Conservation (phyloP, 2,329 filamentous ascomycete genomes). For the Tolypocladium album region DNA sequence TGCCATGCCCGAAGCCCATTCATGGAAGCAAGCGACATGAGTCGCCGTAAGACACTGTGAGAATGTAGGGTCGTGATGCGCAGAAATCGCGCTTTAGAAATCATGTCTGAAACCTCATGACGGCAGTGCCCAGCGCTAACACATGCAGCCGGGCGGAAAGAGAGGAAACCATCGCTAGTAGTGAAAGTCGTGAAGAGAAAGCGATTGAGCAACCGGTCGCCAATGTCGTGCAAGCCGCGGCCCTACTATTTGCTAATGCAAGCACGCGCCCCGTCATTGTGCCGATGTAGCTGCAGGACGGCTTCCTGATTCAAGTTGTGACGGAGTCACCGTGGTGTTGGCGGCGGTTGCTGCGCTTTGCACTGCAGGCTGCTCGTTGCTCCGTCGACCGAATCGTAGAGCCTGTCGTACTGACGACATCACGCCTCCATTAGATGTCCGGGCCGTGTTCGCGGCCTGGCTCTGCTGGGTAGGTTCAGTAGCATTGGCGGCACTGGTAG, state of each 20-base stretch:
- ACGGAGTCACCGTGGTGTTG: slow-evolving; percentile 25
- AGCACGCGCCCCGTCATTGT: neutral
- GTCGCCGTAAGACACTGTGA: neutral
- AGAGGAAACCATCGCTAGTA: slow-evolving; percentile 19
- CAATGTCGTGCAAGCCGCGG: neutral
- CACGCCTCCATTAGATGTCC: slow-evolving; percentile 10
- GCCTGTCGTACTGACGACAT: slow-evolving; percentile 21
- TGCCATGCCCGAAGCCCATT: neutral
- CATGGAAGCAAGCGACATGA: neutral
- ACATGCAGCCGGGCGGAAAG: slow-evolving; percentile 9
- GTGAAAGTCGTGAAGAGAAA: slow-evolving; percentile 6
- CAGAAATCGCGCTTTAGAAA: neutral
- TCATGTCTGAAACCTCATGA: slow-evolving; percentile 15
- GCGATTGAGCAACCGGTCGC: neutral
- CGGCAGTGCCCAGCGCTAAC: slow-evolving; percentile 10
- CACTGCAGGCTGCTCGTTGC: slow-evolving; percentile 8
- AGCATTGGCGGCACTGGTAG: neutral
- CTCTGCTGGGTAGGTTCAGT: neutral
- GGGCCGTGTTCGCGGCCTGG: neutral
- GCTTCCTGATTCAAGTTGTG: slow-evolving; percentile 35
- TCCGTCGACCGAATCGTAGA: slow-evolving; percentile 19
- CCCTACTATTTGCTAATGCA: too few relatives aligned
- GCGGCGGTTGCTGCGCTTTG: slow-evolving; percentile 6
- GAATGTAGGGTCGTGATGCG: neutral
- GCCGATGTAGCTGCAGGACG: slow-evolving; percentile 12